Base-by-base conservation (phyloP, 352 stramenopile genomes). In the Phytophthora fragariaefolia region DNA sequence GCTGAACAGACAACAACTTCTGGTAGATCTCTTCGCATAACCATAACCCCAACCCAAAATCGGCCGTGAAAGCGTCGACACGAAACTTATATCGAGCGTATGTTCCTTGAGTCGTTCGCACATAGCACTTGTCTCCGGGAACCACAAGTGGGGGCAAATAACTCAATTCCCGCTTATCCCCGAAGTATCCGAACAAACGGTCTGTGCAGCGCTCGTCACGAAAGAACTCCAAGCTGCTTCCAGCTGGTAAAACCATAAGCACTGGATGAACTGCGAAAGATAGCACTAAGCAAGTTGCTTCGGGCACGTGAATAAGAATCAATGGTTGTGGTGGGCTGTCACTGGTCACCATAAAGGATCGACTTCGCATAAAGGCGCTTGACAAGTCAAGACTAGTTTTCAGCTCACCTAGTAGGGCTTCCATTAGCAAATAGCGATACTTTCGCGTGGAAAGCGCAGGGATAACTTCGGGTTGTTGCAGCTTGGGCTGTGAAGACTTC, bases 81-180 rank as follows among this genome's bases (percentile, higher is more conserved):
- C 82, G 82, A 64, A 94, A 89, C 59, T 94, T 94, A 70, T 94
- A 94, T 23, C 84, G 77, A 23, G 83, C 83, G 45, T 92, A 94
- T 13, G 76, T 60, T 7, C 79, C 82, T 36, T 91, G 77, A 3
- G 78, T 79, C 5, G 86, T 82, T 42, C 81, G 80, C 17, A 92
- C 77, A 53, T 83, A 94, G 58, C 86, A 92, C 27, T 64, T 70
- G 40, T 92, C 81, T 9, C 82, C 79, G 12, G 78, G 64, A 13
- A 94, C 64, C 2, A 91, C 71, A 2, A 94, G 61, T 13, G 83
- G 77, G 12, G 84, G 81, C 3, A 94, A 61, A 52, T 89, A 87
- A 48, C 76, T 92, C 20, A 92, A 64, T 2, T 84, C 84, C 24
- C 80, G 80, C 46, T 90, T 91, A 26, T 91, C 84, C 4, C 80